Base-by-base conservation (phyloP, 768 basidiomycete genomes). In the Lactifluus echinatus region DNA sequence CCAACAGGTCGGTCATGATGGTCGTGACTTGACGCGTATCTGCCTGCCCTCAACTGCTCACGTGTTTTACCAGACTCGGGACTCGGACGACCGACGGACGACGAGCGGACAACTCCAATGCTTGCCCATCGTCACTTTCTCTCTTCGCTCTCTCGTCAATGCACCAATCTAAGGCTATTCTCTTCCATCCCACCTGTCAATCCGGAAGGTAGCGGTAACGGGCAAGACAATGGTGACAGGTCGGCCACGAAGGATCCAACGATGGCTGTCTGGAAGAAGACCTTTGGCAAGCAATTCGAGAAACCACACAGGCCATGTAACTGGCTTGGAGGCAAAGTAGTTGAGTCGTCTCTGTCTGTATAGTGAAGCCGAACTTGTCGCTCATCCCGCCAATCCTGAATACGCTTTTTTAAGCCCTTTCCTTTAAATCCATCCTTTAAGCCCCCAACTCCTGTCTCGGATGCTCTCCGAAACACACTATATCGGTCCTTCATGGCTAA, bases 361-460 rank as follows among this genome's bases (percentile, higher is more conserved):
- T 48, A 17, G 24, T n/a, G 3, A 43, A 11, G 31, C 26, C 12
- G 44, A 24, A 21, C 55, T 56, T 31, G 44, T 56, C 46, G 29
- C 58, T 61, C 28, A 49, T 37, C 54, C 48, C 61, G 47, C 56
- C 46, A 19, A 56, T 62, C 29, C 60, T 49, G 23, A 31, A n/a
- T 21, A 33, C n/a, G 11, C 11, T 53, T 23, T 45, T 8, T 53
- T 56, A 93, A n/a, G 90, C 91, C 90, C 0, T 93, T 93, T 68
- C 89, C 89, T 12, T 74, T 89, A 71, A 94, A 95, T 66, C 82
- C 82, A 5, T 82, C 86, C 1, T 95, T 93, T 72, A 80, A 79
- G 63, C 92, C 93, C 5, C 87, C 87, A 11, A 70, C 81, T 6
- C 91, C 92, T 5, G 72, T 90, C 46, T 86, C 89, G 1, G 80